Conservation (phyloP, 164 flowering plant genomes). For the Vitis labrusca region DNA sequence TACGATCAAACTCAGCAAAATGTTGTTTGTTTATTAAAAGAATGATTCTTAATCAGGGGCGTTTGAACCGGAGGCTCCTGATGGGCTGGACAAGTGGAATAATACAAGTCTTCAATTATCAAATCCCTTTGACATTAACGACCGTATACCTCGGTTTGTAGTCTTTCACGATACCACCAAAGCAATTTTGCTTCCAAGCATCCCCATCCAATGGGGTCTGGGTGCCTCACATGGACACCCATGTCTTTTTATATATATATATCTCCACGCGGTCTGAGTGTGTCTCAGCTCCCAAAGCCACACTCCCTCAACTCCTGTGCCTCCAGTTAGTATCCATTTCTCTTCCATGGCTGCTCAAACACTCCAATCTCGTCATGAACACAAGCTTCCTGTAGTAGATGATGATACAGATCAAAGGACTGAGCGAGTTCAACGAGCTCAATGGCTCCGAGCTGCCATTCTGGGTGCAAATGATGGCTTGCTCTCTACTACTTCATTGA, state of each 20-base stretch:
- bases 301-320: background rate
- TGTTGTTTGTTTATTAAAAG: too few species aligned
- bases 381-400: background rate
- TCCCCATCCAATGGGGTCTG: too few species aligned
- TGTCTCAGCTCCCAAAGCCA: too few species aligned
- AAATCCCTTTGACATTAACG: too few species aligned
- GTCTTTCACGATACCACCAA: conserved; percentile 3
- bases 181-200: background rate
- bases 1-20: too few species aligned
- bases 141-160: background rate
- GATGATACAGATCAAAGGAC: background rate
- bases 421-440: conserved; percentile 36
- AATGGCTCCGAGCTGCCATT: conserved; percentile 68
- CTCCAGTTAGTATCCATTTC: background rate
- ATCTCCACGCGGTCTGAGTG: too few species aligned
- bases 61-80: too few species aligned
- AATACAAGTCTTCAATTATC: too few species aligned
- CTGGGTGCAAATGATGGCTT: conserved; percentile 64
- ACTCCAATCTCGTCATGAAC: conserved; percentile 2
- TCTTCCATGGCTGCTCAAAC: conserved; percentile 7
- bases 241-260: too few species aligned
- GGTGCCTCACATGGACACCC: too few species aligned
- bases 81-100: too few species aligned
- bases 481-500: conserved; percentile 57
- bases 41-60: too few species aligned